phyloP scores from a whole-genome alignment of 1,284 basidiomycete species.

The Grifola frondosa region DNA sequence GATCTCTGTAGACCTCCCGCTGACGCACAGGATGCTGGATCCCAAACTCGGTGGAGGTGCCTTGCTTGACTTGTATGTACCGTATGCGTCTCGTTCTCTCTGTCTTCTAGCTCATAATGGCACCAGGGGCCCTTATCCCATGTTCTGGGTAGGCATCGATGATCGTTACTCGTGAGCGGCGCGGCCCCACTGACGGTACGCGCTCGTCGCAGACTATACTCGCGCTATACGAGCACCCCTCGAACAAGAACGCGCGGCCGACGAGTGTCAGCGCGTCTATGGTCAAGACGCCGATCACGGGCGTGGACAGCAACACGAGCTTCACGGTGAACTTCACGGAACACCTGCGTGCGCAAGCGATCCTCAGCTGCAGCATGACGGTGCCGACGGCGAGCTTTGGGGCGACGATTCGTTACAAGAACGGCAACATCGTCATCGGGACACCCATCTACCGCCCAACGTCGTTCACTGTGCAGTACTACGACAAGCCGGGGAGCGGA shows the following conservation, averaged over 20 bases:
- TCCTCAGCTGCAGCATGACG: conserved; percentile 65
- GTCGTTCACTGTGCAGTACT: conserved; percentile 63
- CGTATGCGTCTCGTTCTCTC: not conserved
- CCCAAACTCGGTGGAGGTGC: conserved; percentile 84
- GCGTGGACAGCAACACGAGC: conserved; percentile 78
- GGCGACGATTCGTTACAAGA: conserved; percentile 65
- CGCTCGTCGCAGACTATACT: conserved; percentile 59
- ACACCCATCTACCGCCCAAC: conserved; percentile 64
- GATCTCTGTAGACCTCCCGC: conserved; percentile 54
- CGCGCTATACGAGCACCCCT: conserved; percentile 76
- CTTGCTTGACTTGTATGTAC: conserved; percentile 74
- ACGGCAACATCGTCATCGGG: conserved; percentile 62
- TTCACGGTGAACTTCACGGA: conserved; percentile 73
- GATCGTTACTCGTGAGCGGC: no score
- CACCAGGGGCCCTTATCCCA: conserved; percentile 75
- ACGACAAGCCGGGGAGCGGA: conserved; percentile 51
- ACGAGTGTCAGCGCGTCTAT: conserved; percentile 59
- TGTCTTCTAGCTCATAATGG: not conserved
- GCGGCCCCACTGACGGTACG: no score
- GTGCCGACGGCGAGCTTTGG: conserved; percentile 44
- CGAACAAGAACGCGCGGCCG: conserved; percentile 59
- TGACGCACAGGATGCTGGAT: conserved; percentile 76
- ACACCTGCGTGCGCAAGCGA: conserved; percentile 60
- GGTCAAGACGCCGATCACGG: conserved; percentile 72
- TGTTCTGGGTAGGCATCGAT: conserved; percentile 71